These are phyloP conservation scores for Pichia sp. DNA, from an alignment of 1,139 yeast genomes.

Conservation along the genomic window DNA sequence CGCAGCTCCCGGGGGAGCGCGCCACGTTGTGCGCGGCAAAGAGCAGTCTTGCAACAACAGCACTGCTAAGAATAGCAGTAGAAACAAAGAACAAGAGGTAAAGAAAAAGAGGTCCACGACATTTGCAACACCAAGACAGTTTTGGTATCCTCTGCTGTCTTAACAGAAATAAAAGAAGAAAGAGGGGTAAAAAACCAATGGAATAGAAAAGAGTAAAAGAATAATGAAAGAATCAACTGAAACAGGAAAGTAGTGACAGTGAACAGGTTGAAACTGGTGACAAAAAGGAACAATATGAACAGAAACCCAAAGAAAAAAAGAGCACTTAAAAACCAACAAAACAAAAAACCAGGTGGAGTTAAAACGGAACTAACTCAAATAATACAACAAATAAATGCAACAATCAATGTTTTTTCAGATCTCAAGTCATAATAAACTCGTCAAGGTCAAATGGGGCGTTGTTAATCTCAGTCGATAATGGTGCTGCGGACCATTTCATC, in stretches of 20 bases:
- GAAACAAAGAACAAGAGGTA: not conserved
- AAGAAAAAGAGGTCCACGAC: not conserved
- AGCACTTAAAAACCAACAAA: conserved; percentile 1
- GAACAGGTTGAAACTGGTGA: not conserved
- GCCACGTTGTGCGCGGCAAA: conserved; percentile 31
- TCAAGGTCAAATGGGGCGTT: conserved; percentile 32
- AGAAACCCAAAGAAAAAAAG: conserved; percentile 2
- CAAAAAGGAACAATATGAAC: not conserved
- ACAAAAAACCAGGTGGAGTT: not conserved
- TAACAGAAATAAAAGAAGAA: conserved; percentile 7
- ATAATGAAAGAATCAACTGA: not conserved
- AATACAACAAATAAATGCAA: too few relatives aligned
- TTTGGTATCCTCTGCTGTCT: conserved; percentile 12
- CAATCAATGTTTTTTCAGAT: conserved; percentile 1
- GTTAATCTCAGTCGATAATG: conserved; percentile 31
- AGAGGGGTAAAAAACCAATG: not conserved
- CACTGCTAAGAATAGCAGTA: not conserved
- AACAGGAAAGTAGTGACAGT: not conserved
- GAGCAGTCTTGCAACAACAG: conserved; percentile 2
- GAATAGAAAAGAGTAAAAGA: conserved; percentile 1
- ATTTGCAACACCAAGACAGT: not conserved
- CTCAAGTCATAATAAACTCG: conserved; percentile 24
- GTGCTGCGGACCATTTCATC: conserved; percentile 36
- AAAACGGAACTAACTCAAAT: not conserved
- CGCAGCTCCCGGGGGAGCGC: conserved; percentile 32